A percentile compares a stretch with the other conserved stretches of the same genome.
phyloP scores from a whole-genome alignment of 2,329 filamentous ascomycete species.

The Pestalotiopsis sp. region DNA sequence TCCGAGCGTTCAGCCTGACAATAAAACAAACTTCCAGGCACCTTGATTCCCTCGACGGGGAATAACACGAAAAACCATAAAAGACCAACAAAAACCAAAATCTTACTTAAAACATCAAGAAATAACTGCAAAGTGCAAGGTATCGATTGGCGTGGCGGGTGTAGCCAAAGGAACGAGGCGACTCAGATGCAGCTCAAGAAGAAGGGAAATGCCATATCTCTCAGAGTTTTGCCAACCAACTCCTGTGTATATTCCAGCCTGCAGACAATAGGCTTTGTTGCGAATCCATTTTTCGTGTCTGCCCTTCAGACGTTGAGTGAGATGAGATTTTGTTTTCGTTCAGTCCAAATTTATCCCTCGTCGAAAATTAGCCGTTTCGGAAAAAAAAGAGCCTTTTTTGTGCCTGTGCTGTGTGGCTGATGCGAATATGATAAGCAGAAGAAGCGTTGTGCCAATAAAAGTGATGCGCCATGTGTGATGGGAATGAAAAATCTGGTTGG shows the following conservation, averaged over 20 bases:
- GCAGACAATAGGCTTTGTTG: not conserved
- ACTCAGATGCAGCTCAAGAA: not conserved
- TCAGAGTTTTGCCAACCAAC: conserved; percentile 11
- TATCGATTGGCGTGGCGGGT: not conserved
- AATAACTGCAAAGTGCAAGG: not conserved
- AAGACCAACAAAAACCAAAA: not conserved
- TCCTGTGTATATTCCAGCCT: conserved; percentile 3
- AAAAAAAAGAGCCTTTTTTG: not conserved
- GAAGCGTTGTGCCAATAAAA: not conserved
- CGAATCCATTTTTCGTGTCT: not conserved
- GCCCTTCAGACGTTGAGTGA: not conserved
- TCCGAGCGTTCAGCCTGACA: not conserved
- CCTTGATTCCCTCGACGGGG: not conserved
- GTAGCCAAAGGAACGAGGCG: not conserved
- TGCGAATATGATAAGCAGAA: not conserved
- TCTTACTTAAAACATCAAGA: not conserved
- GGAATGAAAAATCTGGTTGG: not conserved
- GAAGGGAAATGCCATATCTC: not conserved
- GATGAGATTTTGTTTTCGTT: not conserved
- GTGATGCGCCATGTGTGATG: not conserved
- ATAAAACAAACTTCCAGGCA: not conserved
- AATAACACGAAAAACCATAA: not conserved
- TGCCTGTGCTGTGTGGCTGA: not conserved
- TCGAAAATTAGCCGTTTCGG: not conserved
- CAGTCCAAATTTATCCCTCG: not conserved